A percentile compares a stretch with the other conserved stretches of the same genome.
These are phyloP conservation scores for Vitis rotundifolia DNA, from an alignment of 164 flowering plant genomes.

Conservation along the genomic window DNA sequence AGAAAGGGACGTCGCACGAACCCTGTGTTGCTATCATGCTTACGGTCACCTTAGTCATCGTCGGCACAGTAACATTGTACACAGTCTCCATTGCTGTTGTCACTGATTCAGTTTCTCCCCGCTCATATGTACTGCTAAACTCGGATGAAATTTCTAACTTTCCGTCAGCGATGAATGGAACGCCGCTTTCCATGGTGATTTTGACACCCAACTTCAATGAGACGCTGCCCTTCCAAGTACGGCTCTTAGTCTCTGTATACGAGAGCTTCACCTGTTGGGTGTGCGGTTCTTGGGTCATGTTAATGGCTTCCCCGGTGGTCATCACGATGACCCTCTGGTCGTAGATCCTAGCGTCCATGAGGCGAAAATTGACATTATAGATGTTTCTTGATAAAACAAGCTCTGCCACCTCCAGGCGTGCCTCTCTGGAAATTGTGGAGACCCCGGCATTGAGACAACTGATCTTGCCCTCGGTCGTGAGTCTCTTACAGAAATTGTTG, in stretches of 20 bases:
- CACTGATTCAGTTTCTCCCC: constrained; percentile 7
- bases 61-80: constrained; percentile 8
- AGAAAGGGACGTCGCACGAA: constrained; percentile 17
- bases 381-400: constrained; percentile 6
- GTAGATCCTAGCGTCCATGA: background rate
- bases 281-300: background rate
- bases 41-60: constrained; percentile 10
- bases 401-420: constrained; percentile 8
- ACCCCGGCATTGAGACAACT: background rate
- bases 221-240: constrained; percentile 4
- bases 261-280: background rate
- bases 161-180: constrained; percentile 3
- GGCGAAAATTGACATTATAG: background rate
- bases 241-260: background rate
- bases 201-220: constrained; percentile 2
- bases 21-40: constrained; percentile 8
- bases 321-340: background rate
- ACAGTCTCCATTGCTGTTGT: background rate
- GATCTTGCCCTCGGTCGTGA: constrained; percentile 2
- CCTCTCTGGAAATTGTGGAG: background rate
- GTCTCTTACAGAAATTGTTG: constrained; percentile 6
- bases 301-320: constrained; percentile 1
- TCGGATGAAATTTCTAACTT: background rate
- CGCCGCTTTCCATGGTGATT: background rate
- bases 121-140: background rate